Evolutionary conservation across 352 stramenopile species (phyloP), one percentile per base, ranked within the genome.

Genomic region (Globisporangium spiculum): DNA sequence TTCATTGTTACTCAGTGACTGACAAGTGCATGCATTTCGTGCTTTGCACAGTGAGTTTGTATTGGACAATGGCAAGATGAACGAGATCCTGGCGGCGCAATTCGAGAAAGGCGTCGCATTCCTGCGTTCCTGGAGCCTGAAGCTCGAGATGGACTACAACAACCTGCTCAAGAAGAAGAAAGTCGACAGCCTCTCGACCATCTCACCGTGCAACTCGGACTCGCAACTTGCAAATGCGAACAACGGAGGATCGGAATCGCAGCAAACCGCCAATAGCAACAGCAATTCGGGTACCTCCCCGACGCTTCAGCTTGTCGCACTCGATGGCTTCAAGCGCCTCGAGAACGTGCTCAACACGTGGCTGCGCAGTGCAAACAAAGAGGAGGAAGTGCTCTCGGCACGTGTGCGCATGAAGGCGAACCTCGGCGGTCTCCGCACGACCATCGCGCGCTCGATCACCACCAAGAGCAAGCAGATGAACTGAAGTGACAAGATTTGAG

Each of bases 61-160:
- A 22, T 68, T 86, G 5, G 76, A 76, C 56, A 81, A 73, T 38
- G 71, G 64, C 50, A 87, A 86, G 67, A 76, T 70, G 61, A 88
- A 78, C 20, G 76, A 84, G 32, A 70, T 77, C 22, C 65, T 69
- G 20, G 78, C 71, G 16, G 69, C 70, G 30, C 78, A 83, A 32
- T 77, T 90, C 41, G 82, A 89, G 34, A 81, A 83, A 58, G 78
- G 66, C 9, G 78, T 79, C 32, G 74, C 79, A 56, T 73, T 73
- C 59, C 70, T 89, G 6, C 82, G 80, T 2, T 75, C 76, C 3
- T 90, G 78, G 78, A 77, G 63, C n/a, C 68, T 78, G 5, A 70
- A 75, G 27, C 55, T 84, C 24, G 82, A 90, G 66, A 77, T 77
- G 48, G 75, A 83, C 60, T 90, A 86, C 70, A 88, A 88, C 66